Percentiles rank a stretch among this genome's conserved stretches.
Evolutionary conservation across 1,284 basidiomycete genomes (phyloP).

Genomic region (Puccinia coronata): DNA sequence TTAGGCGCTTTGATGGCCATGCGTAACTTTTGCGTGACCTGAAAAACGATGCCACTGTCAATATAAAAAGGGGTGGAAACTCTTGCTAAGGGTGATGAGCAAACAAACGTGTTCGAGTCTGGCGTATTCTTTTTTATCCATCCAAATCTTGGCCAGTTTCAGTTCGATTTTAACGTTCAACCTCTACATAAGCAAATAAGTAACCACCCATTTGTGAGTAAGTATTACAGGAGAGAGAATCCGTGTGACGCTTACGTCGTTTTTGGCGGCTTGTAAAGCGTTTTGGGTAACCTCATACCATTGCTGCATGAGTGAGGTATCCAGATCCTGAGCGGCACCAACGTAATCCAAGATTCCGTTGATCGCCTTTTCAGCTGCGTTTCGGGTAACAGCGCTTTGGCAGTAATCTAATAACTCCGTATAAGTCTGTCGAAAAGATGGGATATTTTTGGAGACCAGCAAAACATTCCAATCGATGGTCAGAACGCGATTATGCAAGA

Average conservation of each 20-base stretch:
- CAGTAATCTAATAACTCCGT: constrained; percentile 36
- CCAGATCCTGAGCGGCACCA: constrained; percentile 74
- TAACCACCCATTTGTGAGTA: neutral
- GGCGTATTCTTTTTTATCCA: constrained; percentile 86
- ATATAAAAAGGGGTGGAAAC: neutral
- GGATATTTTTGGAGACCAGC: too few species aligned
- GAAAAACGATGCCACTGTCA: neutral
- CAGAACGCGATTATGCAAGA: neutral
- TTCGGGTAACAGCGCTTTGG: constrained; percentile 63
- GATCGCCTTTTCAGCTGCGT: constrained; percentile 81
- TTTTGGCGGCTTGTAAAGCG: constrained; percentile 87
- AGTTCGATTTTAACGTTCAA: constrained; percentile 92
- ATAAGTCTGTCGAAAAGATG: too few species aligned
- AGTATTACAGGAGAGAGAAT: neutral
- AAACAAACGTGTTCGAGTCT: constrained; percentile 73
- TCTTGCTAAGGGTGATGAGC: neutral
- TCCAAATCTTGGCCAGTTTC: constrained; percentile 95
- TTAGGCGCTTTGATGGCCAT: constrained; percentile 33
- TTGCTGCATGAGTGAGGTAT: constrained; percentile 83
- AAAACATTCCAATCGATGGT: neutral
- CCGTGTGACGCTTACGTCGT: constrained; percentile 70
- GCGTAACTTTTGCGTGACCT: constrained; percentile 47
- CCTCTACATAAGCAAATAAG: constrained; percentile 64
- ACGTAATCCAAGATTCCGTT: constrained; percentile 98
- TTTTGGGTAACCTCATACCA: constrained; percentile 93